A percentile compares a stretch with the other conserved stretches of the same genome.
Evolutionary conservation across 2,329 filamentous ascomycete genomes (phyloP).

Genomic region (Botrytis tulipae): DNA sequence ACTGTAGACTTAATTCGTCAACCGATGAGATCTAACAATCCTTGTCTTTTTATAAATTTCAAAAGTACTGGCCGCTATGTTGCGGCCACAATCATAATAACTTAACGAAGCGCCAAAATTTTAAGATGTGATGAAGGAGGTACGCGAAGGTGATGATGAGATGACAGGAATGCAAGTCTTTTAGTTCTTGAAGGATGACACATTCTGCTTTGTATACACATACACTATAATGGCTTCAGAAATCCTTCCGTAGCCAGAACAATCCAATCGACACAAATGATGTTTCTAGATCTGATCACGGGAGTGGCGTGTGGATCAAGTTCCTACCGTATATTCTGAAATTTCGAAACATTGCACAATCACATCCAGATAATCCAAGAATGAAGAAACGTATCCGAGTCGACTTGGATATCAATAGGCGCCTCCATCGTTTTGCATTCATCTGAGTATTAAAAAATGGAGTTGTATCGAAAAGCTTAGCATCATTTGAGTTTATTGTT

Average conservation of each 20-base stretch:
- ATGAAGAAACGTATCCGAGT: not conserved
- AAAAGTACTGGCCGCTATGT: not conserved
- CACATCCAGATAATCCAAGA: not conserved
- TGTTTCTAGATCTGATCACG: not conserved
- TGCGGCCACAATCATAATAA: not conserved
- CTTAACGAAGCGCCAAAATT: not conserved
- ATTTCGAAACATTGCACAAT: not conserved
- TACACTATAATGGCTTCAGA: not conserved
- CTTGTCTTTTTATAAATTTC: not conserved
- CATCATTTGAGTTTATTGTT: not conserved
- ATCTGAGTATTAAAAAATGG: not conserved
- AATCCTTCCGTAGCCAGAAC: not conserved
- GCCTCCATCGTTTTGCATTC: not conserved
- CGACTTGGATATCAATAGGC: not conserved
- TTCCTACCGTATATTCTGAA: not conserved
- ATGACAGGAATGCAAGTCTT: not conserved
- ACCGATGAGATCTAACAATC: not conserved
- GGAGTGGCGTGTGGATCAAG: not conserved
- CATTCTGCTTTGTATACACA: not conserved
- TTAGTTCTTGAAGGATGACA: not conserved
- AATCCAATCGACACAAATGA: not conserved
- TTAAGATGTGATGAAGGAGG: not conserved
- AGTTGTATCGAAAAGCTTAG: conserved; percentile 4
- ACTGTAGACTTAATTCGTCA: not conserved
- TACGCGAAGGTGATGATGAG: not conserved